Conservation (phyloP, 73 alveolate genomes). For the Tetrahymena thermophila region DNA sequence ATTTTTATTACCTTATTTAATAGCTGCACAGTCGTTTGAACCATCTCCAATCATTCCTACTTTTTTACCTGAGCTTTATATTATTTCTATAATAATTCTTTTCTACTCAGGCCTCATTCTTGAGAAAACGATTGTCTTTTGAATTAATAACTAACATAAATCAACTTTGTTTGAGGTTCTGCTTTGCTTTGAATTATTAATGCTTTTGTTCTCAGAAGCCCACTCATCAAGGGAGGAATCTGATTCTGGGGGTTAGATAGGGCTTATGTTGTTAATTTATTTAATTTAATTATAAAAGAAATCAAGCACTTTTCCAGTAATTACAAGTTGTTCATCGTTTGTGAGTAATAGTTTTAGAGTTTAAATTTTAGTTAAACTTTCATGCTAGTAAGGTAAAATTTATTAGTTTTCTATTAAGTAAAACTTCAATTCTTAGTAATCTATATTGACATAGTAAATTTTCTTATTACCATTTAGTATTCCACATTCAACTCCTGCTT, state of each 20-base stretch:
- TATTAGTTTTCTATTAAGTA: background rate
- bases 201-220: background rate
- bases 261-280: background rate
- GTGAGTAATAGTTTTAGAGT: background rate
- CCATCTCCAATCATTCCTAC: conserved; percentile 40
- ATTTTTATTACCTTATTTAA: background rate
- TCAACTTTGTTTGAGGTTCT: background rate
- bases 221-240: background rate
- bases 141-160: background rate
- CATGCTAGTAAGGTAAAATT: background rate
- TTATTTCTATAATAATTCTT: background rate
- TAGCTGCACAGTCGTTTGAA: conserved; percentile 22
- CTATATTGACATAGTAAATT: background rate
- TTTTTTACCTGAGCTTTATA: background rate
- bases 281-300: background rate
- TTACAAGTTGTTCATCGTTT: background rate
- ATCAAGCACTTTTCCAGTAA: background rate
- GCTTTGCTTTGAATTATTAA: background rate
- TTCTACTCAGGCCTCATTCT: conserved; percentile 27
- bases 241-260: background rate
- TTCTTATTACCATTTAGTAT: background rate
- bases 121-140: background rate
- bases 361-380: background rate
- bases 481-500: conserved; percentile 15
- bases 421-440: background rate